Conservation (phyloP, 2,329 filamentous ascomycete species). For the Macroventuria anomochaeta region DNA sequence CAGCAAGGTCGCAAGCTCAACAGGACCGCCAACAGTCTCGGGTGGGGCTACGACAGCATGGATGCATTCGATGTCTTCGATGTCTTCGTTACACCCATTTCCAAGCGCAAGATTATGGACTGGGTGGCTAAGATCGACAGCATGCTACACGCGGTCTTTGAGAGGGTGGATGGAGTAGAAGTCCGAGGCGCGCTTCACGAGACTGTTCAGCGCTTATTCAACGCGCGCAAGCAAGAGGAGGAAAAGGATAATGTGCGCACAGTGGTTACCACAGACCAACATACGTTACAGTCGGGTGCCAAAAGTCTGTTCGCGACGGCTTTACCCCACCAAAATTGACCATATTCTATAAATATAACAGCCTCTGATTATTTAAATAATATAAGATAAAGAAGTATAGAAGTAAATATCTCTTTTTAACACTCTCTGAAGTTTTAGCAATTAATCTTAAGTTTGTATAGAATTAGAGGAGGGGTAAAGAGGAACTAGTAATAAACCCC, state of each 20-base stretch:
- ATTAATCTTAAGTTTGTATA: too few species aligned
- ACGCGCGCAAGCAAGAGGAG: conserved; percentile 4
- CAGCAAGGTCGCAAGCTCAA: conserved; percentile 26
- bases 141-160: conserved; percentile 17
- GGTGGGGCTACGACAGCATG: conserved; percentile 25
- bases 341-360: too few species aligned
- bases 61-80: conserved; percentile 16
- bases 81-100: conserved; percentile 10
- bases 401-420: too few species aligned
- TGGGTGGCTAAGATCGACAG: conserved; percentile 29
- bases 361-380: too few species aligned
- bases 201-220: conserved; percentile 18
- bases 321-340: too few species aligned
- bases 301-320: too few species aligned
- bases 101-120: conserved; percentile 11
- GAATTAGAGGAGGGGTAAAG: too few species aligned
- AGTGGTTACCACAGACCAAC: not conserved
- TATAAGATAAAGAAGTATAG: too few species aligned
- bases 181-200: conserved; percentile 20
- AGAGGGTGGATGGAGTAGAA: conserved; percentile 13
- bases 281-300: too few species aligned
- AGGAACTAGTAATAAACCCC: too few species aligned
- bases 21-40: conserved; percentile 26
- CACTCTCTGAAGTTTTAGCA: too few species aligned
- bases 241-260: not conserved